Percentiles rank a stretch among this genome's conserved stretches.
Conservation (phyloP, 1,139 yeast genomes). For the Blastobotrys malaysiensis region DNA sequence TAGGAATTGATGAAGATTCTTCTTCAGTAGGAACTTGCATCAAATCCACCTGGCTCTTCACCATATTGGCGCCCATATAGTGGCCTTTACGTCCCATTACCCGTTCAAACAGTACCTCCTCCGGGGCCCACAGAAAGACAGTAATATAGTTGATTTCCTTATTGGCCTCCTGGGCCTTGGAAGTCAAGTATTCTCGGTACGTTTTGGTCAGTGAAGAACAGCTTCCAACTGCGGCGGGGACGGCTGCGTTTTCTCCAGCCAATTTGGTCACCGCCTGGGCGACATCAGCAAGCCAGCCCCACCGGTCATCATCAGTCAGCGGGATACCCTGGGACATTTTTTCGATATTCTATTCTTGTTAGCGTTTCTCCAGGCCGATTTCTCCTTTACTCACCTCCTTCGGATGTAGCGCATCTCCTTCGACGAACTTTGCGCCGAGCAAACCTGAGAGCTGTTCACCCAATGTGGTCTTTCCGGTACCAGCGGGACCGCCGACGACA, state of each 20-base stretch:
- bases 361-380: background rate
- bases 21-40: conserved; percentile 58
- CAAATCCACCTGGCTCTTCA: conserved; percentile 66
- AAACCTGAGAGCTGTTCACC: conserved; percentile 48
- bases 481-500: conserved; percentile 86
- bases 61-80: conserved; percentile 83
- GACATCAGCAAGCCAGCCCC: conserved; percentile 73
- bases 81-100: conserved; percentile 63
- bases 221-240: conserved; percentile 48
- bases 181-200: conserved; percentile 58
- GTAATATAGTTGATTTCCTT: conserved; percentile 31
- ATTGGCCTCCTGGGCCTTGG: conserved; percentile 18
- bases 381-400: conserved; percentile 30
- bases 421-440: conserved; percentile 55
- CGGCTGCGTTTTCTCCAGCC: conserved; percentile 33
- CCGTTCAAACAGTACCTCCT: conserved; percentile 55
- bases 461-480: conserved; percentile 85
- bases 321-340: conserved; percentile 84
- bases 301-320: conserved; percentile 79
- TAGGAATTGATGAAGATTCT: conserved; percentile 17
- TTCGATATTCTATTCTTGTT: conserved; percentile 47
- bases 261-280: conserved; percentile 36
- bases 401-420: conserved; percentile 84
- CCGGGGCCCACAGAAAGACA: conserved; percentile 60
- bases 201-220: conserved; percentile 77